A percentile compares a stretch with the other conserved stretches of the same genome.
These are phyloP conservation scores for Psidium guajava DNA, from an alignment of 345 rosid genomes.

Conservation along the genomic window DNA sequence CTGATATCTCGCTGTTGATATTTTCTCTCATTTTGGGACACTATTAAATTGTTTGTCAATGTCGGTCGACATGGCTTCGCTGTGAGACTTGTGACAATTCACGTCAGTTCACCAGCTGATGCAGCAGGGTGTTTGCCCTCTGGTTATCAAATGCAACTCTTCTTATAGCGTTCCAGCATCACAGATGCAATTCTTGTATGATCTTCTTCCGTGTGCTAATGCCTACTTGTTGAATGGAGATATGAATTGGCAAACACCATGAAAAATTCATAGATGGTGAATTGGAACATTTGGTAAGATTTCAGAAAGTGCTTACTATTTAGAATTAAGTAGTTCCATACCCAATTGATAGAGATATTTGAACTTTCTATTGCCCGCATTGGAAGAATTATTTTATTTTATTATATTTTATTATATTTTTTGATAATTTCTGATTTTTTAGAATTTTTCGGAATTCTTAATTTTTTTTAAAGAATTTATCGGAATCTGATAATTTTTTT, in stretches of 20 bases:
- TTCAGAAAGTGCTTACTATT: background rate
- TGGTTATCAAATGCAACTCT: background rate
- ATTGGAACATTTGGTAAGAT: background rate
- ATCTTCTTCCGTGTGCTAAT: background rate
- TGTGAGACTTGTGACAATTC: background rate
- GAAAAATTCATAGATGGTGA: background rate
- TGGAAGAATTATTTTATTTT: no score
- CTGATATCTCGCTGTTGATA: background rate
- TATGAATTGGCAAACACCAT: background rate
- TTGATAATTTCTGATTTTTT: no score
- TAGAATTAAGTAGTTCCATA: background rate
- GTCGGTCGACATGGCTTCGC: background rate
- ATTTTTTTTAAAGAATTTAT: no score
- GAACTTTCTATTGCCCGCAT: background rate
- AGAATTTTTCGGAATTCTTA: no score
- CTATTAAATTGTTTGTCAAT: background rate
- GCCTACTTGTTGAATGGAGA: background rate
- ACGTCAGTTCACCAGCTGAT: background rate
- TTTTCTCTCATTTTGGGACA: background rate
- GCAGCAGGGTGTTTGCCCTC: background rate
- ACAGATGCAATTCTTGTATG: background rate
- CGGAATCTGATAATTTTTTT: no score
- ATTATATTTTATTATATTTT: no score
- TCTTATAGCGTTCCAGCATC: background rate
- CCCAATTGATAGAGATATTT: background rate